A percentile compares a stretch with the other conserved stretches of the same genome.
Conservation (phyloP, 2,329 filamentous ascomycete species). For the Nigrospora sphaerica region DNA sequence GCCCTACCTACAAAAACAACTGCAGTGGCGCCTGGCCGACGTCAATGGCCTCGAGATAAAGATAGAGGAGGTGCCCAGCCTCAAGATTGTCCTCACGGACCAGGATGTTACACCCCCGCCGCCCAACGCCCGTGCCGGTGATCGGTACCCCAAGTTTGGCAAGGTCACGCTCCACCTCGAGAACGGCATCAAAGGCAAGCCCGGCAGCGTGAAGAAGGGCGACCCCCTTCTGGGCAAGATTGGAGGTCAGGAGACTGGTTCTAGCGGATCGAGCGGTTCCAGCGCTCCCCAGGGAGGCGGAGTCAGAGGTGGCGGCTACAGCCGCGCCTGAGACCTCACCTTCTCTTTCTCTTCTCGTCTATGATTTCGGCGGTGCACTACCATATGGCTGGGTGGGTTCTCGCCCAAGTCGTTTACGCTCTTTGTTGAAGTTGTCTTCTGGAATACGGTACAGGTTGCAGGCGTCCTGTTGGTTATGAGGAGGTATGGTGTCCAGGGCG, state of each 20-base stretch:
- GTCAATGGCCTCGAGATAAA: not conserved
- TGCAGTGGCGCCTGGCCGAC: constrained; percentile 1
- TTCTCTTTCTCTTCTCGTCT: no score
- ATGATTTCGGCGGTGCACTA: no score
- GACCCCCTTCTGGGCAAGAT: not conserved
- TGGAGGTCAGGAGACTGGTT: not conserved
- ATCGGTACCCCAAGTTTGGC: not conserved
- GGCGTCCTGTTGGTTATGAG: no score
- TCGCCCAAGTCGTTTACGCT: no score
- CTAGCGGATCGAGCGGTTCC: no score
- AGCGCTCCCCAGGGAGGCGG: no score
- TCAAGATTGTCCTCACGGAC: constrained; percentile 1
- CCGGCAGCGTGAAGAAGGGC: not conserved
- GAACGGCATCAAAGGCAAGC: not conserved
- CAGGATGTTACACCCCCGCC: constrained; percentile 1
- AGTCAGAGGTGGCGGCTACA: no score
- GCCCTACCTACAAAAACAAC: not conserved
- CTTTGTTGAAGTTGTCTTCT: no score
- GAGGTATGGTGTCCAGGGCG: no score
- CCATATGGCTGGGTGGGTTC: no score
- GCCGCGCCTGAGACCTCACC: no score
- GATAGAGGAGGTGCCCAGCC: not conserved
- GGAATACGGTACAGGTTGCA: no score
- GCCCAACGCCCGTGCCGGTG: not conserved
- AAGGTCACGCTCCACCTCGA: not conserved